phyloP scores from a whole-genome alignment of 225 moss, liverwort and hornwort species.

The Straminergon stramineum region DNA sequence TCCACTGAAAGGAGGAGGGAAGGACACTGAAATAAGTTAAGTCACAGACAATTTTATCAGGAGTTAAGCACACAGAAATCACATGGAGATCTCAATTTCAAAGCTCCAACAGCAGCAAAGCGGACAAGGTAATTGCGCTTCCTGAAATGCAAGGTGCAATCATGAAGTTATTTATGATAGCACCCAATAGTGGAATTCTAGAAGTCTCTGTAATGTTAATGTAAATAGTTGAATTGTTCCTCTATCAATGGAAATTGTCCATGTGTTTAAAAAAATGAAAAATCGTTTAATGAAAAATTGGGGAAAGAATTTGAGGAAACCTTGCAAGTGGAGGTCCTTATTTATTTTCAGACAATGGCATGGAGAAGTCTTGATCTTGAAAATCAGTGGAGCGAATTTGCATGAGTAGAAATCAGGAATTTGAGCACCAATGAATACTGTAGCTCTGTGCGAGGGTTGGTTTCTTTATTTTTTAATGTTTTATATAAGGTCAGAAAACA shows the following conservation, averaged over 20 bases:
- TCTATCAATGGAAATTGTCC: too few species aligned
- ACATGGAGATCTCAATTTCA: background rate
- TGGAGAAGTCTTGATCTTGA: background rate
- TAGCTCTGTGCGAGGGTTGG: too few species aligned
- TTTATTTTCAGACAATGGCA: background rate
- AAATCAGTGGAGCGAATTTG: background rate
- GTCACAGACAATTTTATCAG: background rate
- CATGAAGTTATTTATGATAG: background rate
- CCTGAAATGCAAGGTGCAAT: too few species aligned
- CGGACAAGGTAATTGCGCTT: background rate
- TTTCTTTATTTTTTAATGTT: accelerated
- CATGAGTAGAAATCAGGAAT: background rate
- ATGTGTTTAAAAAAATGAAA: too few species aligned
- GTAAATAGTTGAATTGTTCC: background rate
- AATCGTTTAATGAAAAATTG: too few species aligned
- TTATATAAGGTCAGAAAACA: too few species aligned
- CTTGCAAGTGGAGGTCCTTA: background rate
- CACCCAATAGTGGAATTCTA: background rate
- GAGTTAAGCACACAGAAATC: background rate
- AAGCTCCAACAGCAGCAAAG: background rate
- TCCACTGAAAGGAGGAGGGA: background rate
- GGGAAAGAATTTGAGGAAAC: background rate
- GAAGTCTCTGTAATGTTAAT: background rate
- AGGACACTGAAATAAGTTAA: background rate
- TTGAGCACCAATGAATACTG: background rate